Conservation (phyloP, 139 green algal genomes). For the Marvania coccoides region DNA sequence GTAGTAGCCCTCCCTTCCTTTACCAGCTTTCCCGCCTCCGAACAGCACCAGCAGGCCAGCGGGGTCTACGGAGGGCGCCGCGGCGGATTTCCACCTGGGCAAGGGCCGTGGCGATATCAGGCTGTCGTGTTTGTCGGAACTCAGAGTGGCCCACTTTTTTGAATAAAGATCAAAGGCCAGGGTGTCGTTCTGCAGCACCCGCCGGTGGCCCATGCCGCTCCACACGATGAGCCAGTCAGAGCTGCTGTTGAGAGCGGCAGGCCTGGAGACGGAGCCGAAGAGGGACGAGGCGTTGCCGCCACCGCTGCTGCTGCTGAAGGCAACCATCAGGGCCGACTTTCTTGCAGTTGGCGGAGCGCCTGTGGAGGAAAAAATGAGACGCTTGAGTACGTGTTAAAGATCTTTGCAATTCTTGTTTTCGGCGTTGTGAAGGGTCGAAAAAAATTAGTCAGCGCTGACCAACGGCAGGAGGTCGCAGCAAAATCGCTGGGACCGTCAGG, state of each 20-base stretch:
- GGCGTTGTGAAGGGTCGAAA: too few relatives aligned
- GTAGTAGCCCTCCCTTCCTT: background rate
- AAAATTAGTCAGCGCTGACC: too few relatives aligned
- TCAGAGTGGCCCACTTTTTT: background rate
- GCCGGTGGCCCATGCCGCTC: constrained; percentile 4
- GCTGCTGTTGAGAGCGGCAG: background rate
- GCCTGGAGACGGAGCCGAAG: background rate
- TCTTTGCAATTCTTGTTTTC: too few relatives aligned
- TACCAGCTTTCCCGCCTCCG: background rate
- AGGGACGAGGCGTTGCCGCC: background rate
- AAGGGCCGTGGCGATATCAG: background rate
- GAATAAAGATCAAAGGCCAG: background rate
- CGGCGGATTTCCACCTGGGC: constrained; percentile 8
- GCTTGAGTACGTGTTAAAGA: too few relatives aligned
- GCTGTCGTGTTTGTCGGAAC: background rate
- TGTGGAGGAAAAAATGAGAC: too few relatives aligned
- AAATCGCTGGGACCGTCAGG: background rate
- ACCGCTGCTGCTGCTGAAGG: background rate
- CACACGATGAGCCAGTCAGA: constrained; percentile 4
- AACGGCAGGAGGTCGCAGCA: background rate
- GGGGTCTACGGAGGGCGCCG: background rate
- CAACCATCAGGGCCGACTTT: background rate
- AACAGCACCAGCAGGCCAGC: constrained; percentile 12
- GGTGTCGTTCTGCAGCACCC: background rate
- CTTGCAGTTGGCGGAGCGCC: background rate